Evolutionary conservation across 768 basidiomycete species (phyloP).

Genomic region (Auricularia cornea): DNA sequence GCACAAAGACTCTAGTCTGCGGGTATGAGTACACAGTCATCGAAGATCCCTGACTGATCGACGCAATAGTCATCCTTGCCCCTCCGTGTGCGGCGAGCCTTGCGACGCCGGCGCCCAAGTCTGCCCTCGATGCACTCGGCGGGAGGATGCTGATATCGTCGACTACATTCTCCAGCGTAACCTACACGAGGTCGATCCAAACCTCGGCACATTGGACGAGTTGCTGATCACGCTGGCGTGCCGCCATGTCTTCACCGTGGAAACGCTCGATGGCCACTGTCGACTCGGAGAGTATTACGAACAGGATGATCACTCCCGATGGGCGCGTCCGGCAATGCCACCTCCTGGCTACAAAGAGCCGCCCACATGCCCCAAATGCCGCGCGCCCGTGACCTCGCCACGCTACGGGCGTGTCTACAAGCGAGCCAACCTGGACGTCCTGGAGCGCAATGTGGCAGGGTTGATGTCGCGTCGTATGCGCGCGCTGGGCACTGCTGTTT

Average conservation of each 20-base stretch:
- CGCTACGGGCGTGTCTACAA: conserved; percentile 58
- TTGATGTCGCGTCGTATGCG: conserved; percentile 31
- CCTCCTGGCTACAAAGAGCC: conserved; percentile 31
- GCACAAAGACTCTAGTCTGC: conserved; percentile 40
- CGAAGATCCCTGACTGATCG: conserved; percentile 4
- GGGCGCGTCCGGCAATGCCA: conserved; percentile 38
- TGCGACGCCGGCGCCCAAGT: conserved; percentile 38
- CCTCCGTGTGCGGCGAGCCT: conserved; percentile 57
- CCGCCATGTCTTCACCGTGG: conserved; percentile 59
- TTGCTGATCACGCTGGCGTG: conserved; percentile 54
- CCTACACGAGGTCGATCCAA: conserved; percentile 39
- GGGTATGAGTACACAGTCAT: conserved; percentile 48
- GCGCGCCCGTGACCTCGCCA: conserved; percentile 43
- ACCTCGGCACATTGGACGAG: conserved; percentile 35
- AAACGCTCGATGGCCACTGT: conserved; percentile 58
- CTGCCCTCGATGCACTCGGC: conserved; percentile 43
- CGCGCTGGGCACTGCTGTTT: not conserved
- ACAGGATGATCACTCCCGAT: conserved; percentile 28
- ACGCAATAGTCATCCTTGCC: no score
- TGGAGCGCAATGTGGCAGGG: conserved; percentile 53
- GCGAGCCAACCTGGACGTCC: conserved; percentile 52
- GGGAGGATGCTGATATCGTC: conserved; percentile 35
- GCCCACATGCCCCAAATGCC: conserved; percentile 57
- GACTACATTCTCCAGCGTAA: conserved; percentile 51
- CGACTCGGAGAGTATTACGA: conserved; percentile 44